These are phyloP conservation scores for Alternaria solani DNA, from an alignment of 2,329 filamentous ascomycete genomes.

Conservation along the genomic window DNA sequence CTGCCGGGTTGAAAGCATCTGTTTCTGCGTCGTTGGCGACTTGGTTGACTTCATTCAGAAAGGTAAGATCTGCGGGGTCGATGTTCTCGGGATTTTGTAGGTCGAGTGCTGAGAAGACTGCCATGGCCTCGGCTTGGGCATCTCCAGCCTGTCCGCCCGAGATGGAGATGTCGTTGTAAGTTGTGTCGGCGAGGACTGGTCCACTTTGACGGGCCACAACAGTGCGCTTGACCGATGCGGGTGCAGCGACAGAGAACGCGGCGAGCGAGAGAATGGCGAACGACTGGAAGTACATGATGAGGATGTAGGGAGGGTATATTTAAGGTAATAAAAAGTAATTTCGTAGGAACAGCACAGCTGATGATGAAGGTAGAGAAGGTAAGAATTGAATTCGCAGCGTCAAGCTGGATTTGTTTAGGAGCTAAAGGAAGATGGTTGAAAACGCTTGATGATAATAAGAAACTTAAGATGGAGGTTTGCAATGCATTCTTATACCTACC, in stretches of 20 bases:
- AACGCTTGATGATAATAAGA: constrained; percentile 30
- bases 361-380: constrained; percentile 16
- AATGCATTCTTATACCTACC: constrained; percentile 20
- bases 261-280: constrained; percentile 38
- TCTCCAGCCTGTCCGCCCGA: constrained; percentile 62
- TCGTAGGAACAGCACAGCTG: constrained; percentile 39
- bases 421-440: constrained; percentile 17
- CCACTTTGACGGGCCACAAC: constrained; percentile 32
- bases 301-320: background rate
- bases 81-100: constrained; percentile 57
- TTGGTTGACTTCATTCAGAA: constrained; percentile 62
- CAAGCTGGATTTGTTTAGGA: constrained; percentile 34
- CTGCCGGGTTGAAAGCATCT: constrained; percentile 63
- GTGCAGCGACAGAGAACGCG: constrained; percentile 37
- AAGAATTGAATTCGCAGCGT: constrained; percentile 35
- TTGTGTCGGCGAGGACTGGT: constrained; percentile 39
- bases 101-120: constrained; percentile 63
- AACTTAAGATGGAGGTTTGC: constrained; percentile 23
- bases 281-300: constrained; percentile 42
- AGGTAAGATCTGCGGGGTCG: constrained; percentile 58
- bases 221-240: constrained; percentile 27
- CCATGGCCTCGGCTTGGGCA: constrained; percentile 62
- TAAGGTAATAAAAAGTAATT: constrained; percentile 5
- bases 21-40: constrained; percentile 65
- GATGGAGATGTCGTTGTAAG: constrained; percentile 57